Percentiles rank a stretch among this genome's conserved stretches.
Evolutionary conservation across 1,139 yeast species (phyloP).

Genomic region (Taiozyma onychis): DNA sequence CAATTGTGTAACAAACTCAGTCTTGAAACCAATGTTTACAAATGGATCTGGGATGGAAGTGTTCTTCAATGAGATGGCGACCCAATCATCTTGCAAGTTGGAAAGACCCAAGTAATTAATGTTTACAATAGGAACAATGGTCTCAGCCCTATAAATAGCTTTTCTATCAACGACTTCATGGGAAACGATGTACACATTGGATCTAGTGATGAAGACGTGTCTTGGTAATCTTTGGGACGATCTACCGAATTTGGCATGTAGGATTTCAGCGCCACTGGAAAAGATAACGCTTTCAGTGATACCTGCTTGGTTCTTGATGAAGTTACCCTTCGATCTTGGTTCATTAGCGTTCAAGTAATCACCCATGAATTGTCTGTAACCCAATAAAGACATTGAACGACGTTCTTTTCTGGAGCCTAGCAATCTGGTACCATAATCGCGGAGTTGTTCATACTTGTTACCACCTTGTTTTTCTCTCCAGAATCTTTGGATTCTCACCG

Average conservation of each 20-base stretch:
- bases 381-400: slow-evolving; percentile 79
- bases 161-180: slow-evolving; percentile 72
- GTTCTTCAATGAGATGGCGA: slow-evolving; percentile 62
- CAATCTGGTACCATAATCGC: slow-evolving; percentile 75
- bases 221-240: slow-evolving; percentile 78
- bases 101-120: slow-evolving; percentile 69
- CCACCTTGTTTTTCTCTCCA: slow-evolving; percentile 82
- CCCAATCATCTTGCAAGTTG: slow-evolving; percentile 86
- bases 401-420: slow-evolving; percentile 81
- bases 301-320: slow-evolving; percentile 60
- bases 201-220: slow-evolving; percentile 61
- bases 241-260: slow-evolving; percentile 86
- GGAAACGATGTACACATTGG: slow-evolving; percentile 60
- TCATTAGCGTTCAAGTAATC: slow-evolving; percentile 89
- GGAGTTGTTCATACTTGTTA: slow-evolving; percentile 71
- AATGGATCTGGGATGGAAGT: slow-evolving; percentile 70
- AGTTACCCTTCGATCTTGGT: slow-evolving; percentile 64
- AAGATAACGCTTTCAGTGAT: slow-evolving; percentile 68
- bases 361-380: slow-evolving; percentile 89
- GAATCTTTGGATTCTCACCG: slow-evolving; percentile 74
- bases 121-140: slow-evolving; percentile 51
- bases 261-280: slow-evolving; percentile 74
- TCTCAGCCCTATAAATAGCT: slow-evolving; percentile 61
- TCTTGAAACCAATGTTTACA: slow-evolving; percentile 77
- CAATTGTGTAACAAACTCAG: slow-evolving; percentile 79